These are phyloP conservation scores for Colletotrichum orchidophilum DNA, from an alignment of 2,329 filamentous ascomycete species.

Conservation along the genomic window DNA sequence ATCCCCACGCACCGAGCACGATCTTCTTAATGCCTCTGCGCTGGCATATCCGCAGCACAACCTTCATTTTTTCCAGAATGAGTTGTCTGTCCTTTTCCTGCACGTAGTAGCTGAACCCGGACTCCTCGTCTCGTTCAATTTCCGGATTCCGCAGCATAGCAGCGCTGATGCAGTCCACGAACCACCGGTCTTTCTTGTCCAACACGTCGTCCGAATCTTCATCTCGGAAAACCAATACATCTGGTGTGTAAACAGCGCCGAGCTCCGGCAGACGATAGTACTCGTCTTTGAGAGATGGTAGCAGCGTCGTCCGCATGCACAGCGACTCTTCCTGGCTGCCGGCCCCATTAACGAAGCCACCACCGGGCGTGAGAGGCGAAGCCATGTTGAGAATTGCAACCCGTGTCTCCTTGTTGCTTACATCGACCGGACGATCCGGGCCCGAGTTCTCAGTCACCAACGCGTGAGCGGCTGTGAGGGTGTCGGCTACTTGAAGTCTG, in stretches of 20 bases:
- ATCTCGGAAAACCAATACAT: slow-evolving; percentile 67
- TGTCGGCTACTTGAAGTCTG: slow-evolving; percentile 59
- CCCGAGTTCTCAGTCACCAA: slow-evolving; percentile 37
- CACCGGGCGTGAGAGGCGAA: slow-evolving; percentile 68
- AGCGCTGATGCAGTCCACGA: slow-evolving; percentile 66
- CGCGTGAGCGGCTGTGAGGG: slow-evolving; percentile 59
- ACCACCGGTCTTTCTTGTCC: slow-evolving; percentile 61
- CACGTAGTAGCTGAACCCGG: slow-evolving; percentile 47
- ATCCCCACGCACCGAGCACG: slow-evolving; percentile 72
- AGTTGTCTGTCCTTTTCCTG: slow-evolving; percentile 60
- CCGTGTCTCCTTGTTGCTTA: slow-evolving; percentile 37
- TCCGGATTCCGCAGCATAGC: slow-evolving; percentile 69
- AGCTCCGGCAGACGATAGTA: slow-evolving; percentile 69
- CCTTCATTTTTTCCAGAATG: slow-evolving; percentile 64
- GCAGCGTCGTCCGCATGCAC: slow-evolving; percentile 68
- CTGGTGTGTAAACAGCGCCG: slow-evolving; percentile 64
- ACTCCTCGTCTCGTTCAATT: slow-evolving; percentile 46
- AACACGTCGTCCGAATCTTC: slow-evolving; percentile 47
- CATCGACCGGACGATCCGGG: neutral
- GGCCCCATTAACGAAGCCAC: slow-evolving; percentile 68
- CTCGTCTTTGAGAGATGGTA: slow-evolving; percentile 64
- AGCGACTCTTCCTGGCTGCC: slow-evolving; percentile 70
- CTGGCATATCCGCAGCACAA: slow-evolving; percentile 62
- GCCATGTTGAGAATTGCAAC: slow-evolving; percentile 72
- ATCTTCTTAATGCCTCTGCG: slow-evolving; percentile 56